Conservation (phyloP, 129 eudicot genomes). For the Erigeron canadensis region DNA sequence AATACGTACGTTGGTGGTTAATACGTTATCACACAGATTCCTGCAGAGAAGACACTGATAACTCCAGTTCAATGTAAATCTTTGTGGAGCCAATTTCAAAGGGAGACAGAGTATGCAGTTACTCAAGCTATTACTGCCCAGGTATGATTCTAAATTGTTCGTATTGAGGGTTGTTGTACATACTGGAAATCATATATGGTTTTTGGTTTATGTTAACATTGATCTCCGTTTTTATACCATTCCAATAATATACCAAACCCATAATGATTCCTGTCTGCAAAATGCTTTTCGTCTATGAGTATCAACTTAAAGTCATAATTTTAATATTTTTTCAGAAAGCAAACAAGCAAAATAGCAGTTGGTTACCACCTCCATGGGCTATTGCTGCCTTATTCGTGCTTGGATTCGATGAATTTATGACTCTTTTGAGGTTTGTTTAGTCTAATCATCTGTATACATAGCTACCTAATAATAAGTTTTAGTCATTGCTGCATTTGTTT, state of each 20-base stretch:
- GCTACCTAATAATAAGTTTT: constrained; percentile 7
- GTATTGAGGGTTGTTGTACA: too few relatives aligned
- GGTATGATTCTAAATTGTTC: constrained; percentile 28
- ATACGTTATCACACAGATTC: constrained; percentile 46
- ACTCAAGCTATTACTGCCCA: constrained; percentile 69
- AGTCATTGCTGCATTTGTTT: constrained; percentile 12
- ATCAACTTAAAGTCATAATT: background rate
- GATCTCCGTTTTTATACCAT: too few relatives aligned
- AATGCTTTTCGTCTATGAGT: background rate
- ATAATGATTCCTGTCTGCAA: too few relatives aligned
- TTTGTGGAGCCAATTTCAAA: constrained; percentile 66
- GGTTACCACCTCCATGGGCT: constrained; percentile 97
- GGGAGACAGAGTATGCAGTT: constrained; percentile 67
- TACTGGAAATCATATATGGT: too few relatives aligned
- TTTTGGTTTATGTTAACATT: too few relatives aligned
- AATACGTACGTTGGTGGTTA: background rate
- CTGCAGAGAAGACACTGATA: constrained; percentile 72
- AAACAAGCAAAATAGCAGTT: constrained; percentile 56
- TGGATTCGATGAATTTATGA: constrained; percentile 80
- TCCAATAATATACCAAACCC: too few relatives aligned
- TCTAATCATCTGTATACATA: background rate
- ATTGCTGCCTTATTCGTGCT: constrained; percentile 65
- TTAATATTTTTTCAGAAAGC: constrained; percentile 61
- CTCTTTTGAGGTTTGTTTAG: constrained; percentile 60
- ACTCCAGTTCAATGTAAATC: constrained; percentile 93